A percentile compares a stretch with the other conserved stretches of the same genome.
These are phyloP conservation scores for Sordariomycetes sp. DNA, from an alignment of 2,329 filamentous ascomycete species.

Conservation along the genomic window DNA sequence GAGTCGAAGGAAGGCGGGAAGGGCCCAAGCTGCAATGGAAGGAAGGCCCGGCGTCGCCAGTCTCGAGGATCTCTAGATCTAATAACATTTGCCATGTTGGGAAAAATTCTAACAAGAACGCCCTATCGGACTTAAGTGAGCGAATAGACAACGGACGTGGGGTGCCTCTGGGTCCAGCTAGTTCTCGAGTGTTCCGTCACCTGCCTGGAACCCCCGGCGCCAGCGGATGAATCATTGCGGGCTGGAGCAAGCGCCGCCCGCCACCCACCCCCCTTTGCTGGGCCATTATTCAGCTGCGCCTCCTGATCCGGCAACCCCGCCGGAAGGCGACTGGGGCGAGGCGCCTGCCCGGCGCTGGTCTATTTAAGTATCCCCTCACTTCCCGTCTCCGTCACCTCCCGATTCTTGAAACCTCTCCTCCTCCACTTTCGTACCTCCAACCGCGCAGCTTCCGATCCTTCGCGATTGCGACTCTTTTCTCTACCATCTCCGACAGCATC, in stretches of 20 bases:
- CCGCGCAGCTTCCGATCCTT: constrained; percentile 3
- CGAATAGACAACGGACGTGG: neutral
- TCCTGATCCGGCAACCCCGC: neutral
- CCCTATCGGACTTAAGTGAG: neutral
- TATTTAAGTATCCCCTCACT: constrained; percentile 10
- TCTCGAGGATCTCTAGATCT: neutral
- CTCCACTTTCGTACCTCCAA: constrained; percentile 10
- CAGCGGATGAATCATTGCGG: neutral
- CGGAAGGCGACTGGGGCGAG: neutral
- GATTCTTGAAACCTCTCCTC: constrained; percentile 18
- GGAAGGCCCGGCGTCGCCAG: neutral
- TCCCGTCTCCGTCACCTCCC: constrained; percentile 8
- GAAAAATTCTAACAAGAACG: neutral
- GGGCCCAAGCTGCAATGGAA: neutral
- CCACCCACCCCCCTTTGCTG: neutral
- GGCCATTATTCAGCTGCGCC: constrained; percentile 5
- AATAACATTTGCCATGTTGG: neutral
- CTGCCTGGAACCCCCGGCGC: neutral
- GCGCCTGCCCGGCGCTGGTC: constrained; percentile 8
- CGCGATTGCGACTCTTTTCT: constrained; percentile 7
- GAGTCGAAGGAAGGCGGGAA: neutral
- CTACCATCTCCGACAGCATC: neutral
- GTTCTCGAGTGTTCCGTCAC: neutral
- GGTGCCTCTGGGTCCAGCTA: neutral
- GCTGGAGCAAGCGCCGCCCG: neutral